Base-by-base conservation (phyloP, 352 stramenopile genomes). In the Phytophthora idaei region DNA sequence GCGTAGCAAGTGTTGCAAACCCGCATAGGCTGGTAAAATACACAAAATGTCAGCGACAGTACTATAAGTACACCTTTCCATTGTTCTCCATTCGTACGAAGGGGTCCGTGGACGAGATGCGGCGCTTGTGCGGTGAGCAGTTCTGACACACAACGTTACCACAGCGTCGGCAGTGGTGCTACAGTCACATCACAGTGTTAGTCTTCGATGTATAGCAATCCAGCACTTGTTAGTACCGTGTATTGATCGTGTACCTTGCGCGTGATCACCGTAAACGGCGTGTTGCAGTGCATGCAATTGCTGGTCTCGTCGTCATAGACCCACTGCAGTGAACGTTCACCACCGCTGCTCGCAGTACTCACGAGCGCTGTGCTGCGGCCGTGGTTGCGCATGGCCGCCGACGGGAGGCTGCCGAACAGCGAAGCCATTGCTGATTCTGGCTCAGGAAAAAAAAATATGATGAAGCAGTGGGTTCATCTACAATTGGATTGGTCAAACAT, bases 251-350 rank as follows among this genome's bases (percentile, higher is more conserved):
- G 25, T 57, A 94, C 87, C 81, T 95, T 95, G 50, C 87, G 80
- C 34, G 85, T 93, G 48, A 95, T 71, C 41, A 95, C 64, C 15
- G 87, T 92, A 72, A 95, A 95, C 8, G 77, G 77, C 53, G 85
- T 91, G 61, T 95, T 93, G 77, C 87, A 95, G 65, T 91, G 85
- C 87, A 95, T 95, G 64, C 87, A 95, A 67, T 95, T 93, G 57
- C 74, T 76, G 4, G 85, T 92, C 58, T 95, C 85, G 50, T 95
- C 85, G 64, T 95, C 87, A 64, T 89, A 90, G 37, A 95, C 83
- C 87, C 87, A 95, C 58, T 92, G 80, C 34, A 95, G 69, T 27
- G 79, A 58, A 17, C 85, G 81, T 54, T 92, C 85, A n/a, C 75
- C 75, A 1, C 55, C 60, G 10, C 49, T 70, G 5, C 65, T 51